These are phyloP conservation scores for Dysphania ambrosioides DNA, from an alignment of 148 eudicot species.

Conservation along the genomic window DNA sequence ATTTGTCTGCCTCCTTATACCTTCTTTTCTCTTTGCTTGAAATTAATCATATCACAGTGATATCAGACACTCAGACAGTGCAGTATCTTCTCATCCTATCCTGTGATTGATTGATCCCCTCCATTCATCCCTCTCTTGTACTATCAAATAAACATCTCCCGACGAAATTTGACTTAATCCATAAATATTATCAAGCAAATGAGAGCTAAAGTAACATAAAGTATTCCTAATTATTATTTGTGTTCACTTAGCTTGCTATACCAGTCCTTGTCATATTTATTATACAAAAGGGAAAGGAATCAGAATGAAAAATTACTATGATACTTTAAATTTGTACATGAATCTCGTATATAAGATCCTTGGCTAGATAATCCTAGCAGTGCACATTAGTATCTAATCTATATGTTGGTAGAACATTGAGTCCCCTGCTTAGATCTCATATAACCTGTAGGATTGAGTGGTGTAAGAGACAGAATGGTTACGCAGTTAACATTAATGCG, in stretches of 20 bases:
- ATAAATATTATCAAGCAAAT: neutral
- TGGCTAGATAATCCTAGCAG: neutral
- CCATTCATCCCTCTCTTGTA: neutral
- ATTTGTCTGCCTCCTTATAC: slow-evolving; percentile 20
- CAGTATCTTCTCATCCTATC: slow-evolving; percentile 23
- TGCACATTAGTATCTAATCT: slow-evolving; percentile 20
- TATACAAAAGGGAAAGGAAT: neutral
- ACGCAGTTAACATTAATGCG: slow-evolving; percentile 62
- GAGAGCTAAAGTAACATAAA: neutral
- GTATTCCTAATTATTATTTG: neutral
- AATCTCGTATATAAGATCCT: neutral
- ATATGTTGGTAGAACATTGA: slow-evolving; percentile 66
- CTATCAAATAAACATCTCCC: neutral
- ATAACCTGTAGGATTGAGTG: slow-evolving; percentile 44
- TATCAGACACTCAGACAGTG: slow-evolving; percentile 17
- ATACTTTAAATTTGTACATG: slow-evolving; percentile 14
- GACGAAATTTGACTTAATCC: neutral
- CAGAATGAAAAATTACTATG: neutral
- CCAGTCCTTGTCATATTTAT: neutral
- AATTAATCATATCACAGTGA: slow-evolving; percentile 12
- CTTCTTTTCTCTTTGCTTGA: slow-evolving; percentile 16
- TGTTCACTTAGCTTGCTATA: neutral
- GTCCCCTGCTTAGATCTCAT: slow-evolving; percentile 52
- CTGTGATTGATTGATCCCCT: slow-evolving; percentile 17
- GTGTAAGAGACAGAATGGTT: slow-evolving; percentile 52